These are phyloP conservation scores for Plantago lanceolata DNA, from an alignment of 305 asterid species.

Conservation along the genomic window DNA sequence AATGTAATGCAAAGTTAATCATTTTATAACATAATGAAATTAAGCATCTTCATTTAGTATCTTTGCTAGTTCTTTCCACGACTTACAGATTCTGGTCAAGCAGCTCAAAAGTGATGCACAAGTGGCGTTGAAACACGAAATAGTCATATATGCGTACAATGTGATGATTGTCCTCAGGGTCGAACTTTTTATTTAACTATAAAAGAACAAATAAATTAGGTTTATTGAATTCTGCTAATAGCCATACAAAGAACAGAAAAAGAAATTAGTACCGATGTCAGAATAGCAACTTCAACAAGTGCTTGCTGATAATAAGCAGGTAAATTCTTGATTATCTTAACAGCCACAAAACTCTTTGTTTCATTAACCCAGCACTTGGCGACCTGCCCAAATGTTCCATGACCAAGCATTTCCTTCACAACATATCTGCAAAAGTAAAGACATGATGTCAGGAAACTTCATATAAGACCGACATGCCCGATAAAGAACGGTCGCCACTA, in stretches of 20 bases:
- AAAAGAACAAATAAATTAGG: slow-evolving; percentile 25
- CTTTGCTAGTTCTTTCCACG: slow-evolving; percentile 9
- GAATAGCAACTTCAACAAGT: slow-evolving; percentile 92
- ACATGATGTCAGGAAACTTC: slow-evolving; percentile 23
- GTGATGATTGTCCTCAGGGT: slow-evolving; percentile 99
- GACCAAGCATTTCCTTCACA: slow-evolving; percentile 94
- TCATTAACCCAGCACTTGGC: slow-evolving; percentile 97
- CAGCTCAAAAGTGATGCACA: slow-evolving; percentile 94
- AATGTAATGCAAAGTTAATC: slow-evolving; percentile 25
- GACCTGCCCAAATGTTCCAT: slow-evolving; percentile 99
- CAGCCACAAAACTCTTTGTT: slow-evolving; percentile 72
- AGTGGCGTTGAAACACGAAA: slow-evolving; percentile 79
- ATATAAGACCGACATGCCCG: slow-evolving; percentile 18
- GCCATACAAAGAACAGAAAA: slow-evolving; percentile 30
- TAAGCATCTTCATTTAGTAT: slow-evolving; percentile 5
- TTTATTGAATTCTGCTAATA: slow-evolving; percentile 19
- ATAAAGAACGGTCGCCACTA: slow-evolving; percentile 18
- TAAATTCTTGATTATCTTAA: slow-evolving; percentile 88
- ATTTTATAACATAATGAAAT: slow-evolving; percentile 20
- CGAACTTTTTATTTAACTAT: slow-evolving; percentile 89
- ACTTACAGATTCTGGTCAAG: slow-evolving; percentile 93
- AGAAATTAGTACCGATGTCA: slow-evolving; percentile 61
- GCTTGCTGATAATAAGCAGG: slow-evolving; percentile 99
- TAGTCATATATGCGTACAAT: slow-evolving; percentile 94
- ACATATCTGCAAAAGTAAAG: slow-evolving; percentile 58